Conservation (phyloP, 345 rosid genomes). For the Cardamine chenopodiifolia region DNA sequence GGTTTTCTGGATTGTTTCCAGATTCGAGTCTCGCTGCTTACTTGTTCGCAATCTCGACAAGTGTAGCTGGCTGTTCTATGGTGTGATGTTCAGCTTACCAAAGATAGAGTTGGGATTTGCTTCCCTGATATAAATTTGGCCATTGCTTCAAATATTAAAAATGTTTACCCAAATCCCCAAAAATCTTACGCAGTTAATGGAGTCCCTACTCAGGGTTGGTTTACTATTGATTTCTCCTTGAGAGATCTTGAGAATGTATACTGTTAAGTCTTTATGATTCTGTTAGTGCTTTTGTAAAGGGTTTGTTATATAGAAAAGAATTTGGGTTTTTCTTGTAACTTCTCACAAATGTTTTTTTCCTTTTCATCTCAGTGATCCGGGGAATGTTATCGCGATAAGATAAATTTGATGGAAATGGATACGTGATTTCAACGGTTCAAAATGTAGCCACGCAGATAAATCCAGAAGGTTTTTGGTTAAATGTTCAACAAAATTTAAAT, state of each 20-base stretch:
- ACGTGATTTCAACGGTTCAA: conserved; percentile 50
- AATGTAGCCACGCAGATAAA: conserved; percentile 34
- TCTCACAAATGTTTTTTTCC: conserved; percentile 4
- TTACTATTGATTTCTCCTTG: conserved; percentile 66
- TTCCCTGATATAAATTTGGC: conserved; percentile 59
- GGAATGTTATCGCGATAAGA: conserved; percentile 28
- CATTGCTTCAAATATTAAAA: conserved; percentile 46
- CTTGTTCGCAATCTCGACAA: conserved; percentile 37
- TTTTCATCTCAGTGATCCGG: conserved; percentile 12
- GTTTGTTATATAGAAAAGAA: too few relatives aligned
- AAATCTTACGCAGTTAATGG: conserved; percentile 61
- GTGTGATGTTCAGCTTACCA: conserved; percentile 94
- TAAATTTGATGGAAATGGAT: conserved; percentile 6
- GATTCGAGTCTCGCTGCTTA: conserved; percentile 68
- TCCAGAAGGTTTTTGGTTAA: conserved; percentile 67
- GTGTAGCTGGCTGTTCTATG: conserved; percentile 48
- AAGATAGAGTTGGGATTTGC: conserved; percentile 78
- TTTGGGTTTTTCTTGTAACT: background rate
- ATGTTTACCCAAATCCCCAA: background rate
- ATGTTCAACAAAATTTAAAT: conserved; percentile 74
- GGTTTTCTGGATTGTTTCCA: conserved; percentile 84
- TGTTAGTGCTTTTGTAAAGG: background rate
- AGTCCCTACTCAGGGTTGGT: conserved; percentile 52
- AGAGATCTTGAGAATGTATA: conserved; percentile 36
- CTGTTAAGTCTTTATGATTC: conserved; percentile 55